phyloP scores from a whole-genome alignment of 176 grass and related monocot species.

The Eragrostis curvula region DNA sequence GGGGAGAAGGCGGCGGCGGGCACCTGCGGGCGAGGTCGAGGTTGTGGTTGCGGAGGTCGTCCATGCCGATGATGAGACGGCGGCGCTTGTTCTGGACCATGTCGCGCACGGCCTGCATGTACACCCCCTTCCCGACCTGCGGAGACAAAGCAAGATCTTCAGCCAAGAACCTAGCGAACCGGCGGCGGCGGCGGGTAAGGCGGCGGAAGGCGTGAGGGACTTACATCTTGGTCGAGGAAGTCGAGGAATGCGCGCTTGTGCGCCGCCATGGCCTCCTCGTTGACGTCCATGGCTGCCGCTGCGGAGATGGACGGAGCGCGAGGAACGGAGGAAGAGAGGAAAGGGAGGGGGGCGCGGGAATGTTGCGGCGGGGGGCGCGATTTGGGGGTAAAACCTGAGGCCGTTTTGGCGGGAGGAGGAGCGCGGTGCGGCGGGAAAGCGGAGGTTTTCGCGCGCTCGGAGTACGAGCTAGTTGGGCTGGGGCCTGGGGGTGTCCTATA shows the following conservation, averaged over 20 bases:
- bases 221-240: conserved; percentile 92
- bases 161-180: background rate
- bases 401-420: conserved; percentile 48
- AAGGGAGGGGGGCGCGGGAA: conserved; percentile 15
- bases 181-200: background rate
- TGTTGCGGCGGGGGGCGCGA: conserved; percentile 18
- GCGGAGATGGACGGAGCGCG: background rate
- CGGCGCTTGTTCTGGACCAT: conserved; percentile 74
- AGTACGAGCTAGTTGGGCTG: background rate
- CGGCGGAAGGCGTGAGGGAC: background rate
- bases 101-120: conserved; percentile 79
- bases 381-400: conserved; percentile 27
- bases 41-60: conserved; percentile 91
- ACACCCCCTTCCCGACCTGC: conserved; percentile 80
- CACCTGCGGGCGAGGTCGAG: conserved; percentile 94
- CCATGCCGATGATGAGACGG: conserved; percentile 87
- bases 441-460: conserved; percentile 47
- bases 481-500: no score
- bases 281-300: conserved; percentile 78
- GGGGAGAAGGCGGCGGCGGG: background rate
- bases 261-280: conserved; percentile 96
- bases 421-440: conserved; percentile 38
- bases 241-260: conserved; percentile 85
- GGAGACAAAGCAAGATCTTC: conserved; percentile 8
- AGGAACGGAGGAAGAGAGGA: background rate